Evolutionary conservation across 2,329 filamentous ascomycete species (phyloP).

Genomic region (Sordariomycetes sp.): DNA sequence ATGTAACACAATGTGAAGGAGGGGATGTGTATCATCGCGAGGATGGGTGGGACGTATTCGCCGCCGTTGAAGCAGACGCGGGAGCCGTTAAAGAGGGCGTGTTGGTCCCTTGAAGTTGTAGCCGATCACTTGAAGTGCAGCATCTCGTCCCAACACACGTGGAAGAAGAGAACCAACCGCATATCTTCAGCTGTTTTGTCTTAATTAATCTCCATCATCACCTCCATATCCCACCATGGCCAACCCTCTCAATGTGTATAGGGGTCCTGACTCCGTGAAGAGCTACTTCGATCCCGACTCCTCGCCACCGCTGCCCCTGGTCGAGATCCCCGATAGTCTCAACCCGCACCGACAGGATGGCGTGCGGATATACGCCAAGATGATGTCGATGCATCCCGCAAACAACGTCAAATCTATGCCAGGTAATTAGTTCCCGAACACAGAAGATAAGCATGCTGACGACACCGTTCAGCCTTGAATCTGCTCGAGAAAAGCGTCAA

Average conservation of each 20-base stretch:
- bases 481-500: constrained; percentile 29
- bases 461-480: constrained; percentile 31
- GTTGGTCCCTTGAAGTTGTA: too few relatives aligned
- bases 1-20: too few relatives aligned
- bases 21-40: too few relatives aligned
- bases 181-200: too few relatives aligned
- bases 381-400: constrained; percentile 55
- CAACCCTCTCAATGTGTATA: constrained; percentile 41
- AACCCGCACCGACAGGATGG: constrained; percentile 6
- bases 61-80: too few relatives aligned
- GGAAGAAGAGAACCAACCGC: too few relatives aligned
- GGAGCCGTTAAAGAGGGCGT: too few relatives aligned
- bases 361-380: constrained; percentile 22
- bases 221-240: constrained; percentile 1
- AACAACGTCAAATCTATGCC: constrained; percentile 59
- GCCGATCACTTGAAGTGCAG: too few relatives aligned
- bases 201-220: background rate
- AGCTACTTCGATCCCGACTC: constrained; percentile 15
- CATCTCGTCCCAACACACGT: too few relatives aligned
- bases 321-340: constrained; percentile 44
- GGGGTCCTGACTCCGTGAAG: constrained; percentile 44
- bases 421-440: constrained; percentile 20
- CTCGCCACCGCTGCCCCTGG: constrained; percentile 46
- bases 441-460: background rate
- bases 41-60: too few relatives aligned